Evolutionary conservation across 2,329 filamentous ascomycete genomes (phyloP).

Genomic region (Pseudogymnoascus sp.): DNA sequence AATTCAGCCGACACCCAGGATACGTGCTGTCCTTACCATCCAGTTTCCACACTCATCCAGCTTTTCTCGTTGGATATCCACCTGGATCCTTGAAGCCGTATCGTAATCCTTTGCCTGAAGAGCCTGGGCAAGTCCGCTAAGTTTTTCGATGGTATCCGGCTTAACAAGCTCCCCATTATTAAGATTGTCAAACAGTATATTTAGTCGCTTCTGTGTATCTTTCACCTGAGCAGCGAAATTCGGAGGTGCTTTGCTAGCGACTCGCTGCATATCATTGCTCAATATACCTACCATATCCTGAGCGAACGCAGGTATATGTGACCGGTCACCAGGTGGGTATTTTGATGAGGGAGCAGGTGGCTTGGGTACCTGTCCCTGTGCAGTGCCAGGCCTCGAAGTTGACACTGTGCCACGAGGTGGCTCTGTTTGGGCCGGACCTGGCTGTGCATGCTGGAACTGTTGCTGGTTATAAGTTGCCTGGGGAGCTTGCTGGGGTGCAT

Average conservation of each 20-base stretch:
- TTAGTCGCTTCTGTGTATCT: conserved; percentile 87
- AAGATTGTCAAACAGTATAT: conserved; percentile 90
- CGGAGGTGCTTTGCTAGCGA: conserved; percentile 77
- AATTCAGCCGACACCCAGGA: conserved; percentile 1
- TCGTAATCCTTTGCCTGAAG: conserved; percentile 62
- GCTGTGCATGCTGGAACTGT: conserved; percentile 41
- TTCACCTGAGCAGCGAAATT: conserved; percentile 82
- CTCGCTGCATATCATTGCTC: conserved; percentile 74
- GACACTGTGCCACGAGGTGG: conserved; percentile 36
- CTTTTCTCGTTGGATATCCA: conserved; percentile 68
- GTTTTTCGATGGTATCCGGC: conserved; percentile 63
- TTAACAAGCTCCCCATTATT: conserved; percentile 91
- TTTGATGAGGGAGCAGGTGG: conserved; percentile 49
- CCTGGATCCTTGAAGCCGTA: conserved; percentile 57
- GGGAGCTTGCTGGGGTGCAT: conserved; percentile 23
- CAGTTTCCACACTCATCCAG: conserved; percentile 75
- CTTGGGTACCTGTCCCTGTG: conserved; percentile 36
- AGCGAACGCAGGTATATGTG: conserved; percentile 72
- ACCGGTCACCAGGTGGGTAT: conserved; percentile 77
- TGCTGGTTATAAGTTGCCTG: conserved; percentile 29
- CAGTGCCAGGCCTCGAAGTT: conserved; percentile 32
- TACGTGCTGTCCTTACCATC: conserved; percentile 56
- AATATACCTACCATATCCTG: conserved; percentile 75
- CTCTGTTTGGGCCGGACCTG: conserved; percentile 28
- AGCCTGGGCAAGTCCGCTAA: conserved; percentile 55